Percentiles rank a stretch among this genome's conserved stretches.
phyloP scores from a whole-genome alignment of 148 eudicot genomes.

The Diospyros kaki region DNA sequence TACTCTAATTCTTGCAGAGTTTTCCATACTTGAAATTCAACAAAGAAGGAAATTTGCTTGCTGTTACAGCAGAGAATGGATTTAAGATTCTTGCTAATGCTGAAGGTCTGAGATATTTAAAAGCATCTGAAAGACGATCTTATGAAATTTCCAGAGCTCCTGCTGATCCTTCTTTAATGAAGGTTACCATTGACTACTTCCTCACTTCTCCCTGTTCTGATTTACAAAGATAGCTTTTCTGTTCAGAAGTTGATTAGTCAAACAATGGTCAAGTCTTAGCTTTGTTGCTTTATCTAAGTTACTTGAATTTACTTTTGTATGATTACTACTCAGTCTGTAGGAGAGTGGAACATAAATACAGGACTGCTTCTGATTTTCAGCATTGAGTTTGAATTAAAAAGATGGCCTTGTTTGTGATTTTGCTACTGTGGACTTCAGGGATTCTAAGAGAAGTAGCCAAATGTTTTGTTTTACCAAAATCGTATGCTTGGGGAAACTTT shows the following conservation, averaged over 20 bases:
- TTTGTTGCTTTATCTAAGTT: neutral
- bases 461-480: neutral
- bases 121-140: slow-evolving; percentile 48
- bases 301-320: neutral
- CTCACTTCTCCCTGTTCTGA: neutral
- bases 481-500: neutral
- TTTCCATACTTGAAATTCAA: slow-evolving; percentile 71
- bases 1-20: slow-evolving; percentile 22
- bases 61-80: slow-evolving; percentile 62
- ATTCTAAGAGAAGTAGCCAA: neutral
- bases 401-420: no score
- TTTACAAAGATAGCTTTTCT: no score
- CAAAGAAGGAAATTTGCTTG: slow-evolving; percentile 69
- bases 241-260: no score
- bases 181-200: slow-evolving; percentile 29
- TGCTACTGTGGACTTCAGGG: no score
- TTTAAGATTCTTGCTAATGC: slow-evolving; percentile 58
- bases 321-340: neutral
- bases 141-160: slow-evolving; percentile 63
- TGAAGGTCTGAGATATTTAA: slow-evolving; percentile 51
- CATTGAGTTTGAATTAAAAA: no score
- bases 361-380: neutral
- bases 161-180: slow-evolving; percentile 46
- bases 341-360: neutral
- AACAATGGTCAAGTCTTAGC: no score